Base-by-base conservation (phyloP, 2,329 filamentous ascomycete species). In the Exophiala calicioides region DNA sequence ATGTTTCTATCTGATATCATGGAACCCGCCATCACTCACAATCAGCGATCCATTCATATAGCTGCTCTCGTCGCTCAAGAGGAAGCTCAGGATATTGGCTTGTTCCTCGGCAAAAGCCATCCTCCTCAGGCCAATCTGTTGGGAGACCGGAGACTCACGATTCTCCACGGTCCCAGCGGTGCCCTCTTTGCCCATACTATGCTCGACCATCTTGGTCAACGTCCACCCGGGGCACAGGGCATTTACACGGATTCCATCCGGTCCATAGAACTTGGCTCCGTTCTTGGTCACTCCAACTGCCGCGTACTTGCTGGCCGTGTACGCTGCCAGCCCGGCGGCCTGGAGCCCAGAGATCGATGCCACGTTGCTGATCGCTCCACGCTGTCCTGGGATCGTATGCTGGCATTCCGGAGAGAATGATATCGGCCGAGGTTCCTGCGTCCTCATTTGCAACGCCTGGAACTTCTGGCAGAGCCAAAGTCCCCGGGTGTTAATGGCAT, bases 31-130 rank as follows among this genome's bases (percentile, higher is more conserved):
- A 36, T 55, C 52, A 24, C 39, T 49, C n/a, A 55, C 48, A 5
- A 52, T 18, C 6, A 44, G 23, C 10, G 37, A 42, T 10, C 52
- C 52, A 20, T 51, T 47, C 44, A 55, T 52, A 21, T 55, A 52
- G 36, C 48, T 52, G 37, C 52, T 55, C 36, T 55, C 52, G 16
- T 51, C 47, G 21, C 52, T 55, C 35, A 55, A 29, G 32, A 55
- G 24, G 33, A 55, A 55, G 36, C 52, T 52, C 12, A 55, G 30
- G 16, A 52, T 48, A 24, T 48, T 52, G 5, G 52, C 52, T 27
- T 55, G 52, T 30, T 55, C 52, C 38, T 55, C 44, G 4, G 52
- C 38, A 20, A 48, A 52, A 9, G 47, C 47, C 52, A 55, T 55
- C 21, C 47, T 48, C 19, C 41, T 34, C 19, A 55, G 29, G 18